These are phyloP conservation scores for Dryas integrifolia DNA, from an alignment of 331 rosid genomes.

Conservation along the genomic window DNA sequence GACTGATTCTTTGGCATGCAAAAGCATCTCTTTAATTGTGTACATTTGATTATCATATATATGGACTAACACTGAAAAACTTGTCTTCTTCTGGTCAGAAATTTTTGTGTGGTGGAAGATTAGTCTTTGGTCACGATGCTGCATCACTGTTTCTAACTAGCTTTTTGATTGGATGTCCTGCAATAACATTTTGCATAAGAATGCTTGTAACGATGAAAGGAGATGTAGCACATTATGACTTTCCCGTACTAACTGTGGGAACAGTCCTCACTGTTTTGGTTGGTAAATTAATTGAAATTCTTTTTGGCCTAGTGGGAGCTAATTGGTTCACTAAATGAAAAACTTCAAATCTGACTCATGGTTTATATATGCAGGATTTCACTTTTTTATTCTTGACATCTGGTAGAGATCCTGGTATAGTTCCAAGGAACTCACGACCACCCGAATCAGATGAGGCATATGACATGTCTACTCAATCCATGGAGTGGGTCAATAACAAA, in stretches of 20 bases:
- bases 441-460: conserved; percentile 51
- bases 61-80: not conserved
- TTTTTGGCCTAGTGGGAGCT: not conserved
- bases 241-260: conserved; percentile 60
- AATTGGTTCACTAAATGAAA: conserved; percentile 15
- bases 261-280: conserved; percentile 75
- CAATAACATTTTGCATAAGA: conserved; percentile 67
- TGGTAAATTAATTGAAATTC: conserved; percentile 44
- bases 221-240: conserved; percentile 38
- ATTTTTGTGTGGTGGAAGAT: conserved; percentile 81
- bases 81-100: conserved; percentile 37
- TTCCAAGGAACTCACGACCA: conserved; percentile 56
- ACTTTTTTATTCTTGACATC: conserved; percentile 69
- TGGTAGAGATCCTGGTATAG: conserved; percentile 75
- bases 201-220: conserved; percentile 44
- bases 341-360: conserved; percentile 20
- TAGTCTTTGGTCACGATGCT: conserved; percentile 81
- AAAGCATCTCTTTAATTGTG: not conserved
- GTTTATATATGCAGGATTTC: conserved; percentile 48
- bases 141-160: conserved; percentile 62
- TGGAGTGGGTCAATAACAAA: conserved; percentile 52
- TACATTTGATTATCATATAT: not conserved
- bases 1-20: not conserved
- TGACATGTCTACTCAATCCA: conserved; percentile 31
- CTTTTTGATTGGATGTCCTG: conserved; percentile 80